Evolutionary conservation across 352 stramenopile species (phyloP), one percentile per base, ranked within the genome.

Genomic region (Globisporangium sylvaticum): DNA sequence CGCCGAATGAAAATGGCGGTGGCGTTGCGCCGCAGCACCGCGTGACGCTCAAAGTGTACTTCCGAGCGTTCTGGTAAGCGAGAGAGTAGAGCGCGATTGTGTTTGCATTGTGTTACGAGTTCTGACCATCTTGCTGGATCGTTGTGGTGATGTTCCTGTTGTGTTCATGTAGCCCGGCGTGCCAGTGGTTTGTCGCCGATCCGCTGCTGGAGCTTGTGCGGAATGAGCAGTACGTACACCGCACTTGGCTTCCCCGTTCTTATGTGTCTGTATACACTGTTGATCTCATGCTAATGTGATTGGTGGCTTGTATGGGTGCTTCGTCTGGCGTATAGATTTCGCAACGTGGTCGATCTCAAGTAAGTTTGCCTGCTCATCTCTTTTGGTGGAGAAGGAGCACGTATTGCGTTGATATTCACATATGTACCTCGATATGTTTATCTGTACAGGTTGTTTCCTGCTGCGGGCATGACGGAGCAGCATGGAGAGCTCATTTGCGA

Each of bases 121-220:
- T 10, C 39, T 48, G 15, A 48, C 14, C 1, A 4, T 48, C 39
- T 42, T 42, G 10, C 4, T 42, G 34, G 34, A 42, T 42, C 12
- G 34, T 42, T 42, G 39, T 53, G 31, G 15, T 56, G 7, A 64
- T 24, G 42, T 48, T 15, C 4, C 31, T 65, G 4, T 15, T 66
- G 61, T 25, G 24, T 22, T 27, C 60, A 10, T 34, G 15, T 27
- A 92, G 87, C 56, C 83, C 87, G 12, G 84, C 87, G n/a, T 93
- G 87, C 42, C 81, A 93, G 76, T 93, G 83, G 84, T 92, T 90
- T 52, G 78, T 93, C 20, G 78, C 77, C 25, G 80, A 90, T 57
- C 84, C 85, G 65, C 64, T 95, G 22, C 64, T 93, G 42, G 77
- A 90, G 61, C 79, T 95, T 58, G 70, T 95, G 54, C 74, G 78